Evolutionary conservation across 257 asterid genomes (phyloP), one percentile per base, ranked within the genome.

Genomic region (Nemophila menziesii): DNA sequence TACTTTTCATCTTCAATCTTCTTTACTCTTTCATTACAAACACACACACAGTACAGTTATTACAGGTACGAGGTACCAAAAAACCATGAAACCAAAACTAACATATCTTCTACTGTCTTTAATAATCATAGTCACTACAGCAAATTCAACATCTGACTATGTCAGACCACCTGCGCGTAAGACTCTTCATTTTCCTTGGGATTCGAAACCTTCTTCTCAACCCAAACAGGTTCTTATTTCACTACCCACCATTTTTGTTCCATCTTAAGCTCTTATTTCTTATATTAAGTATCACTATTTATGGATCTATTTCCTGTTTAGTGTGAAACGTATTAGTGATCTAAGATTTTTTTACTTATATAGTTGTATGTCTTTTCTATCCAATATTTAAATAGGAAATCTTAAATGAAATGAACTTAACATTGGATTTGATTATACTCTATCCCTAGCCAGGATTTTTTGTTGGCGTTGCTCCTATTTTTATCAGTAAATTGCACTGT

Each of bases 141-240:
- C 47, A 20, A 42, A 20, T 16, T 48, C 67, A 16, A 22, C 68
- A 11, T 66, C 57, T 1, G 78, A 81, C 19, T 85, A 85, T 37
- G 57, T 73, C 16, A 50, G 96, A 27, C 92, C 93, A 7, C 79
- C 69, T 33, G 86, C 92, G 19, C 83, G 93, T 39, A 60, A 69
- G 52, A 54, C 60, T 15, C 68, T 86, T 15, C 66, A 57, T 42
- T 71, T 78, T 29, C 78, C 86, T 2, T 58, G 71, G 86, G 16
- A 39, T 43, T 57, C 56, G 20, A 61, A 65, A 39, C 55, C 72
- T 42, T 58, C 81, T 20, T 56, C 85, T 22, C 63, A 54, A 16
- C 89, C 93, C 58, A 70, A 73, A 19, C 96, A 86, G 92, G 93
- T 81, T 21, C 9, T 5, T 5, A 14, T 7, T 17, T 43, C 13